A percentile compares a stretch with the other conserved stretches of the same genome.
These are phyloP conservation scores for Amphirosellinia nigrospora DNA, from an alignment of 495 filamentous ascomycete species.

Conservation along the genomic window DNA sequence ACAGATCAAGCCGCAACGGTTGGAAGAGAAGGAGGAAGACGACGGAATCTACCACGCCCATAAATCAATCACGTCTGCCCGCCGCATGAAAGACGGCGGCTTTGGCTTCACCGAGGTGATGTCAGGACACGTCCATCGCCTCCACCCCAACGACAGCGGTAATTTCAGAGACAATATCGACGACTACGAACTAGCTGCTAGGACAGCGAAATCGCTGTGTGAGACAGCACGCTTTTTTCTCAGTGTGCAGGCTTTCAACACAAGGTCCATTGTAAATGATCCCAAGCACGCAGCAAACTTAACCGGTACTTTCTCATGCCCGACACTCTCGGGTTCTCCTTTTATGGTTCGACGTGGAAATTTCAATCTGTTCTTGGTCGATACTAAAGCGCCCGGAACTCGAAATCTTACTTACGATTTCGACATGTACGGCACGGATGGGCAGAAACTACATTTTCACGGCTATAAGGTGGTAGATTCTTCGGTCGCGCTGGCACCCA, in stretches of 20 bases:
- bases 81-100: slow-evolving; percentile 51
- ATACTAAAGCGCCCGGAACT: slow-evolving; percentile 60
- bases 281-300: slow-evolving; percentile 60
- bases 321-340: slow-evolving; percentile 59
- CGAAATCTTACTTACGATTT: slow-evolving; percentile 67
- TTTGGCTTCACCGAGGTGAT: slow-evolving; percentile 69
- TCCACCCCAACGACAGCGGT: slow-evolving; percentile 45
- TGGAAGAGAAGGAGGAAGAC: slow-evolving; percentile 38
- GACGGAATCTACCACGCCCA: slow-evolving; percentile 43
- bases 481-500: slow-evolving; percentile 58
- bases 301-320: slow-evolving; percentile 68
- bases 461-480: slow-evolving; percentile 69
- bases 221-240: slow-evolving; percentile 66
- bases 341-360: slow-evolving; percentile 65
- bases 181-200: slow-evolving; percentile 62
- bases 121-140: slow-evolving; percentile 62
- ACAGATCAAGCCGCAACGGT: neutral
- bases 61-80: slow-evolving; percentile 49
- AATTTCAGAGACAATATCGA: slow-evolving; percentile 52
- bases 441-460: slow-evolving; percentile 59
- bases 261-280: slow-evolving; percentile 47
- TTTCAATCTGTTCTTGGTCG: slow-evolving; percentile 63
- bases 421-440: slow-evolving; percentile 61
- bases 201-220: slow-evolving; percentile 56
- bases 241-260: slow-evolving; percentile 62